phyloP scores from a whole-genome alignment of 2,329 filamentous ascomycete species.

The Exserohilum rostratum region DNA sequence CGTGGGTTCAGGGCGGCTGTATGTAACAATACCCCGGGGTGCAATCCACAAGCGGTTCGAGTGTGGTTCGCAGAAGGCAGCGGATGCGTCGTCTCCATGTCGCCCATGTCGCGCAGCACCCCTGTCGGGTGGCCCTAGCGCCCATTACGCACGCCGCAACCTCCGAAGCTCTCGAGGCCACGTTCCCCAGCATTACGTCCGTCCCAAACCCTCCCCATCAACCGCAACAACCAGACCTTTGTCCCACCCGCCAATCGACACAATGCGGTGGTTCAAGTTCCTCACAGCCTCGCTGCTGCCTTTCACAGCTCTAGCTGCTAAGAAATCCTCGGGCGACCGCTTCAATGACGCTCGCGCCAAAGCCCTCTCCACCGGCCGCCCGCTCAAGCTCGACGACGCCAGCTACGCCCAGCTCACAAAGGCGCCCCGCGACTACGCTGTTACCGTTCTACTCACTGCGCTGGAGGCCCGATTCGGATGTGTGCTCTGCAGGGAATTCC shows the following conservation, averaged over 20 bases:
- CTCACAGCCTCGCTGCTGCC: conserved; percentile 69
- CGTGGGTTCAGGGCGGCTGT: background rate
- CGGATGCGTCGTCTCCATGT: background rate
- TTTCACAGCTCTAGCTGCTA: conserved; percentile 66
- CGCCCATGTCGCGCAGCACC: conserved; percentile 4
- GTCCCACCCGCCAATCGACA: conserved; percentile 42
- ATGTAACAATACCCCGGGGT: background rate
- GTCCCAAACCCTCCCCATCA: conserved; percentile 25
- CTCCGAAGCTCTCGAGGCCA: conserved; percentile 37
- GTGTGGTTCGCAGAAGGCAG: background rate
- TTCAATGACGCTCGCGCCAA: conserved; percentile 76
- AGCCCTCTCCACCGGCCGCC: conserved; percentile 63
- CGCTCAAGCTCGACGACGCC: conserved; percentile 78
- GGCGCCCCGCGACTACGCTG: conserved; percentile 80
- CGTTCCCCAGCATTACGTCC: conserved; percentile 36
- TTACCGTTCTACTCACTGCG: conserved; percentile 84
- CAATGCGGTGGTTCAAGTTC: conserved; percentile 69
- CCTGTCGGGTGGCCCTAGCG: conserved; percentile 26
- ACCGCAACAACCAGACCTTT: conserved; percentile 21
- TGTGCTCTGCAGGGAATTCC: conserved; percentile 84
- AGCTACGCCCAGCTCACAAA: conserved; percentile 77
- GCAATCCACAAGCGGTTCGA: background rate
- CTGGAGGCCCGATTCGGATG: conserved; percentile 84
- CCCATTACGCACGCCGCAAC: conserved; percentile 39
- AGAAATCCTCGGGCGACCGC: conserved; percentile 66